Evolutionary conservation across 768 basidiomycete species (phyloP), one percentile per base, ranked within the genome.

Genomic region (Rhizopogon sp.): DNA sequence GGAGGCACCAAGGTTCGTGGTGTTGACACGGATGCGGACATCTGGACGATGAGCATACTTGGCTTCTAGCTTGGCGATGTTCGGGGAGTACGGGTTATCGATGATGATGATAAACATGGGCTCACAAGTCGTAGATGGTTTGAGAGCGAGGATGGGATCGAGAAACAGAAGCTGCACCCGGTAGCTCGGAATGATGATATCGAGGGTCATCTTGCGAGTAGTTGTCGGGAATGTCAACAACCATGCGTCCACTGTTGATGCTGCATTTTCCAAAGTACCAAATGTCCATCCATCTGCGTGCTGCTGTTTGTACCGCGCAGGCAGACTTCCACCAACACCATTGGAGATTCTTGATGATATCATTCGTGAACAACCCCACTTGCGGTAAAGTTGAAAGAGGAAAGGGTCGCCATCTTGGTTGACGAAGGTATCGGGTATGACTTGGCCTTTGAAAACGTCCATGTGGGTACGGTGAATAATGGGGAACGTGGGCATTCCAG

Each of bases 401-500:
- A 75, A 85, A 0, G 80, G 79, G 50, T 83, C 79, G 0, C 80
- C 81, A 46, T 83, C 83, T 62, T 84, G 83, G 56, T 83, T 83
- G 42, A 81, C 63, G 62, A 83, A 84, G 22, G 66, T 58, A 13
- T 77, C 69, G 0, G 83, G 82, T 13, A 85, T 62, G 22, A 83
- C 70, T 10, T 73, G 64, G 5, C 81, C 80, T 0, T 65, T 55
- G 58, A 85, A 84, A 43, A 82, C 77, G 31, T 82, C 76, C 64
- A 85, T 67, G 59, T 85, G 83, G 0, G 69, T 77, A 25, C 76
- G 74, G 54, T 83, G 80, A 43, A 85, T 49, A 50, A 83, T 70
- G 1, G 84, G 83, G 58, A 84, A 83, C 0, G 82, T 83, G 0
- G 81, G 82, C 80, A 84, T 82, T 0, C 81, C 84, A 0, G 78